Base-by-base conservation (phyloP, 2,329 filamentous ascomycete genomes). In the Aureobasidium sp. region DNA sequence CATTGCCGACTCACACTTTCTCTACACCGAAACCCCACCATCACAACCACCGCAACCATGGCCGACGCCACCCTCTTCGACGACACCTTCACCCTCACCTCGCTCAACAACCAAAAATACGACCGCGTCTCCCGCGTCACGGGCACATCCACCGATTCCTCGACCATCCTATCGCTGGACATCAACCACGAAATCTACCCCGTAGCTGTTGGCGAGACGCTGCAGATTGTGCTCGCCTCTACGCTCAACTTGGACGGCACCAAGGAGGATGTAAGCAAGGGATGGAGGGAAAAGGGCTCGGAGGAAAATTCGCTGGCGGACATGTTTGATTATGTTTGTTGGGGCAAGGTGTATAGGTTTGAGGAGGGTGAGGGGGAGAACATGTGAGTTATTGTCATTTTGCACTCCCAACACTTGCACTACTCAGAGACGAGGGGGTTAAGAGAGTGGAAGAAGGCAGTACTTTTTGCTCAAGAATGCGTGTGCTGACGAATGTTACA, bases 151-250 rank as follows among this genome's bases (percentile, higher is more conserved):
- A 81, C 83, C 67, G 91, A 96, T 77, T 84, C 83, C 68, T 81
- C 85, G 66, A 90, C 89, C 33, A 82, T 85, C 66, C 86, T 97
- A 79, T 87, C 85, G 6, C 88, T 99, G 64, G 94, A 99, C 77
- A 86, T 97, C 77, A 97, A 97, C 80, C 88, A 85, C 62, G 93
- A 99, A 77, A 84, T 99, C 8, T 97, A 94, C 76, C 90, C 90
- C 2, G 85, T 89, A 69, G 74, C 79, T 42, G 78, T 85, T 9
- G 89, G 88, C 72, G 92, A 96, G 68, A 87, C 82, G 15, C 76
- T 99, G 63, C 87, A 89, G 66, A 80, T 97, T 66, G 86, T 93
- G 12, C 80, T 99, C 61, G 91, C 93, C 17, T 91, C 88, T 5
- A 94, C 91, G 19, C 81, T 99, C 61, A 85, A 89, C 60, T 83